phyloP scores from a whole-genome alignment of 2,329 filamentous ascomycete species.

The Grosmannia penicillata region DNA sequence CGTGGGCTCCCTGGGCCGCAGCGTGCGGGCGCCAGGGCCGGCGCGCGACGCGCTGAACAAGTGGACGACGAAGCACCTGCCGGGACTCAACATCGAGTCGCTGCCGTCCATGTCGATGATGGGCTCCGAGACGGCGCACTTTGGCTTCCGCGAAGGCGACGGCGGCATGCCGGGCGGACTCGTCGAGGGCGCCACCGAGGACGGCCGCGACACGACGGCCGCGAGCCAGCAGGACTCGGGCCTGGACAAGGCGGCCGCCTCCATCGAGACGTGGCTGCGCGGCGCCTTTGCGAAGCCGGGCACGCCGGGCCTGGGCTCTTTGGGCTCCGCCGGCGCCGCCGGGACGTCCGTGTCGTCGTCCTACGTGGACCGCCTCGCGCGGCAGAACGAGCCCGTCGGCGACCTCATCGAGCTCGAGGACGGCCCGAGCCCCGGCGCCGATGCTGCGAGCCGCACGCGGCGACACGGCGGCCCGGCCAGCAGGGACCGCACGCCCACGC shows the following conservation, averaged over 20 bases:
- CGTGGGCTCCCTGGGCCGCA: constrained; percentile 65
- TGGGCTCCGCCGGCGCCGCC: too few relatives aligned
- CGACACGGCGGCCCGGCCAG: too few relatives aligned
- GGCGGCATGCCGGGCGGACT: constrained; percentile 25
- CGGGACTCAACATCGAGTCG: constrained; percentile 57
- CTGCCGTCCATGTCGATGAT: constrained; percentile 52
- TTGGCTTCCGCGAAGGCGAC: constrained; percentile 29
- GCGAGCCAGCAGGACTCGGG: constrained; percentile 29
- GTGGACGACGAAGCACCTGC: constrained; percentile 71
- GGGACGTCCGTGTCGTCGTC: constrained; percentile 3
- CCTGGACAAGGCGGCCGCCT: constrained; percentile 72
- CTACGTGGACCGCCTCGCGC: constrained; percentile 6
- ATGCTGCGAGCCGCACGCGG: constrained; percentile 9
- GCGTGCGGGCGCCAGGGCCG: constrained; percentile 61
- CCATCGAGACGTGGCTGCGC: constrained; percentile 80
- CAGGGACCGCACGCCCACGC: neutral
- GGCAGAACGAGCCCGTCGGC: constrained; percentile 25
- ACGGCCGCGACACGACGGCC: constrained; percentile 27
- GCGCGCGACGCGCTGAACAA: constrained; percentile 73
- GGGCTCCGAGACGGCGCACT: constrained; percentile 43
- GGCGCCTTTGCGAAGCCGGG: constrained; percentile 56
- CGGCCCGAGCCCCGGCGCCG: constrained; percentile 22
- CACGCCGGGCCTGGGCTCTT: constrained; percentile 28
- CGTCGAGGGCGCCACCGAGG: constrained; percentile 33
- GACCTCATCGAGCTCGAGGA: constrained; percentile 63